A percentile compares a stretch with the other conserved stretches of the same genome.
These are phyloP conservation scores for Whalleya microplaca DNA, from an alignment of 2,329 filamentous ascomycete species.

Conservation along the genomic window DNA sequence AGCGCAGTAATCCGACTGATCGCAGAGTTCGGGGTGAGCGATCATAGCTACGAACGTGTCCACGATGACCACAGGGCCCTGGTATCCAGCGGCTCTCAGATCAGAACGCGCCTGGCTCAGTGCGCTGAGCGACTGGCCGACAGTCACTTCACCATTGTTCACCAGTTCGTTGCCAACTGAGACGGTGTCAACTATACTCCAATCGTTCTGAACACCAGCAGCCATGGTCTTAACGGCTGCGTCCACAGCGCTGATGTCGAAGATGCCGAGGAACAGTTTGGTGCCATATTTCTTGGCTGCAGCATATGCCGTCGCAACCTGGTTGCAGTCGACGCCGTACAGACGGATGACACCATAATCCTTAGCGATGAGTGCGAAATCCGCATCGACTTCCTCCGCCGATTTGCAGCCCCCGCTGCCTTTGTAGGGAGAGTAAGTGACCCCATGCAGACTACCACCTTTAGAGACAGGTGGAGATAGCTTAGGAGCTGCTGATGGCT, in stretches of 20 bases:
- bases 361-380: slow-evolving; percentile 60
- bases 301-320: slow-evolving; percentile 64
- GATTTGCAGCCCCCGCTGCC: slow-evolving; percentile 67
- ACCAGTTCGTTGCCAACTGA: slow-evolving; percentile 82
- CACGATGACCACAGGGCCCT: slow-evolving; percentile 75
- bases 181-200: slow-evolving; percentile 71
- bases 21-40: slow-evolving; percentile 70
- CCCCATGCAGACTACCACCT: slow-evolving; percentile 39
- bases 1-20: slow-evolving; percentile 76
- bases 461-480: slow-evolving; percentile 19
- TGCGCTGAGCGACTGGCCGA: slow-evolving; percentile 58
- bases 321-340: slow-evolving; percentile 81
- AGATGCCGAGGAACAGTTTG: slow-evolving; percentile 77
- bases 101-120: slow-evolving; percentile 59
- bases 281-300: slow-evolving; percentile 67
- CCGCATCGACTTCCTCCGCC: slow-evolving; percentile 61
- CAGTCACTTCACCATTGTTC: slow-evolving; percentile 61
- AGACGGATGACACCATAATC: slow-evolving; percentile 69
- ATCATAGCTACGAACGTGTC: slow-evolving; percentile 76
- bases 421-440: slow-evolving; percentile 56
- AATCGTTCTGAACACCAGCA: slow-evolving; percentile 63
- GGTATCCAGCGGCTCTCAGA: slow-evolving; percentile 67
- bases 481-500: slow-evolving; percentile 9
- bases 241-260: slow-evolving; percentile 60
- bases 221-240: slow-evolving; percentile 65